Evolutionary conservation across 2,329 filamentous ascomycete genomes (phyloP).

Genomic region (Fusarium buharicum): DNA sequence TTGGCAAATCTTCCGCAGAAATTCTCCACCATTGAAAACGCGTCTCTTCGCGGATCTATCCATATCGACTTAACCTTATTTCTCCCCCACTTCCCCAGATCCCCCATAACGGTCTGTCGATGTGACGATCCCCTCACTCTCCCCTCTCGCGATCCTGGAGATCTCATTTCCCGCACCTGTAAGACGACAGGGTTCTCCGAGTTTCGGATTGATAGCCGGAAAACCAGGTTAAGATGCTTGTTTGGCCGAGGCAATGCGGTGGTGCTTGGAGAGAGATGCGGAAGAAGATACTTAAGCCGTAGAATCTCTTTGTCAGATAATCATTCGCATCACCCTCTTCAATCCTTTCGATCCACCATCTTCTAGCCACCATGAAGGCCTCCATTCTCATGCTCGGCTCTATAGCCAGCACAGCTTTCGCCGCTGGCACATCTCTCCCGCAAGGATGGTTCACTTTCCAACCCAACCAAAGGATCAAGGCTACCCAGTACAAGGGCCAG

Average conservation of each 20-base stretch:
- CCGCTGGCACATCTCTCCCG: conserved; percentile 14
- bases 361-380: conserved; percentile 3
- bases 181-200: not conserved
- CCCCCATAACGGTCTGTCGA: not conserved
- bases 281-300: not conserved
- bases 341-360: not conserved
- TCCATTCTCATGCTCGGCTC: not conserved
- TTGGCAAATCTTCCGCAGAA: not conserved
- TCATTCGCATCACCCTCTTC: too few relatives aligned
- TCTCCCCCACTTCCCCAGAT: conserved; percentile 2
- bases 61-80: conserved; percentile 11
- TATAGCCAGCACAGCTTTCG: not conserved
- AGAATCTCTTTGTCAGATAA: not conserved
- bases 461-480: conserved; percentile 21
- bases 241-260: not conserved
- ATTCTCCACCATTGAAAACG: conserved; percentile 12
- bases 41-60: not conserved
- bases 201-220: not conserved
- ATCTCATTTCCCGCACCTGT: not conserved
- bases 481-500: conserved; percentile 20
- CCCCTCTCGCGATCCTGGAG: not conserved
- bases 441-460: conserved; percentile 31
- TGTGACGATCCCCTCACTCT: not conserved
- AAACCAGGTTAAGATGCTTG: not conserved
- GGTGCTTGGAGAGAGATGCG: too few relatives aligned